Evolutionary conservation across 108 stramenopile genomes (phyloP).

Genomic region (Pseudonitzschia multiseries): DNA sequence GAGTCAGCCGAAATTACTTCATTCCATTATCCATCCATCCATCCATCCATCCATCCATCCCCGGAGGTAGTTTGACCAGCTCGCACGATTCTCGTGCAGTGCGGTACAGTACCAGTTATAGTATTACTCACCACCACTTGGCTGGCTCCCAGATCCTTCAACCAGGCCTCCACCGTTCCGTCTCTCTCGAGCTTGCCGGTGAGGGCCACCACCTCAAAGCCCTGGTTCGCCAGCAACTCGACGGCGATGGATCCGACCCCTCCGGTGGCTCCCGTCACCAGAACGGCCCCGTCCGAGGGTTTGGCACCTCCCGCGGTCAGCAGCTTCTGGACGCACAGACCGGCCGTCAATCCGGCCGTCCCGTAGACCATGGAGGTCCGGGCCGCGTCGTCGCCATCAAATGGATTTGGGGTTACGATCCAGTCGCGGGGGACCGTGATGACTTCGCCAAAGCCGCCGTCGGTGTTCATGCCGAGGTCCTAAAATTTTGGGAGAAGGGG

Average conservation of each 20-base stretch:
- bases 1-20: background rate
- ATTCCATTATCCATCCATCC: too few relatives aligned
- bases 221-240: slow-evolving; percentile 32
- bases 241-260: slow-evolving; percentile 42
- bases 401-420: slow-evolving; percentile 21
- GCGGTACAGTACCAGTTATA: too few relatives aligned
- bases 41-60: too few relatives aligned
- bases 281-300: slow-evolving; percentile 24
- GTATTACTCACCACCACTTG: slow-evolving; percentile 28
- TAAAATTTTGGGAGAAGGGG: background rate
- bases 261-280: slow-evolving; percentile 46
- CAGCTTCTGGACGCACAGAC: slow-evolving; percentile 28
- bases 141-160: slow-evolving; percentile 35
- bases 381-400: background rate
- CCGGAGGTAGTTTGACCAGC: too few relatives aligned
- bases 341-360: slow-evolving; percentile 44
- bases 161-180: slow-evolving; percentile 15
- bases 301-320: slow-evolving; percentile 20
- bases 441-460: slow-evolving; percentile 37
- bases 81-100: too few relatives aligned
- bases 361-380: slow-evolving; percentile 32
- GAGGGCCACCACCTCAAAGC: slow-evolving; percentile 30
- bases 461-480: slow-evolving; percentile 28
- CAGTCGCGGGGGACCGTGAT: slow-evolving; percentile 28
- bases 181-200: slow-evolving; percentile 10